A percentile compares a stretch with the other conserved stretches of the same genome.
phyloP scores from a whole-genome alignment of 2,329 filamentous ascomycete species.

The Aspergillus viridinutans region DNA sequence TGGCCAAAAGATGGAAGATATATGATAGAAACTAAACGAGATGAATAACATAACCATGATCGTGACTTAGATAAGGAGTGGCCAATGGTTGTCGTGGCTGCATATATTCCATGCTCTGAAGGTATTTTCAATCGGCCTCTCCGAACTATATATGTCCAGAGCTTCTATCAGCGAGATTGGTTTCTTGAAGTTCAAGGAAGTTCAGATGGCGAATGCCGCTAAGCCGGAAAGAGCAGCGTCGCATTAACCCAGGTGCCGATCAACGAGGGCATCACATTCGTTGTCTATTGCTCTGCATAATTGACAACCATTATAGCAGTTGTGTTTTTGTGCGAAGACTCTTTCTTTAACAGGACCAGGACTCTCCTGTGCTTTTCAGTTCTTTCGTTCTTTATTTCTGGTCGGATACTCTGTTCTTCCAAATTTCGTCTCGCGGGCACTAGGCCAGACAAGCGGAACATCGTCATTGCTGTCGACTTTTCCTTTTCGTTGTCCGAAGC shows the following conservation, averaged over 20 bases:
- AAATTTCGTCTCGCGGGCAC: slow-evolving; percentile 8
- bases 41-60: neutral
- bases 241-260: slow-evolving; percentile 22
- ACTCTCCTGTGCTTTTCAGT: neutral
- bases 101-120: neutral
- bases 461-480: slow-evolving; percentile 13
- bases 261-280: slow-evolving; percentile 18
- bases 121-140: neutral
- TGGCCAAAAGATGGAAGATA: neutral
- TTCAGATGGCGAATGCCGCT: slow-evolving; percentile 21
- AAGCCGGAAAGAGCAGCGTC: slow-evolving; percentile 26
- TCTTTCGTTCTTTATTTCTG: neutral
- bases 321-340: neutral
- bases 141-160: too few species aligned
- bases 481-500: neutral
- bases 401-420: slow-evolving; percentile 11
- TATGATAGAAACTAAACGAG: neutral
- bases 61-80: neutral
- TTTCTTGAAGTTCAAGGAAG: neutral
- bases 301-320: neutral
- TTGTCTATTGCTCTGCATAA: slow-evolving; percentile 8
- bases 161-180: neutral
- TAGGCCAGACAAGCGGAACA: slow-evolving; percentile 12
- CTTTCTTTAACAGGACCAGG: neutral
- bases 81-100: neutral